A percentile compares a stretch with the other conserved stretches of the same genome.
phyloP scores from a whole-genome alignment of 495 filamentous ascomycete species.

The Lophium mytilinum region DNA sequence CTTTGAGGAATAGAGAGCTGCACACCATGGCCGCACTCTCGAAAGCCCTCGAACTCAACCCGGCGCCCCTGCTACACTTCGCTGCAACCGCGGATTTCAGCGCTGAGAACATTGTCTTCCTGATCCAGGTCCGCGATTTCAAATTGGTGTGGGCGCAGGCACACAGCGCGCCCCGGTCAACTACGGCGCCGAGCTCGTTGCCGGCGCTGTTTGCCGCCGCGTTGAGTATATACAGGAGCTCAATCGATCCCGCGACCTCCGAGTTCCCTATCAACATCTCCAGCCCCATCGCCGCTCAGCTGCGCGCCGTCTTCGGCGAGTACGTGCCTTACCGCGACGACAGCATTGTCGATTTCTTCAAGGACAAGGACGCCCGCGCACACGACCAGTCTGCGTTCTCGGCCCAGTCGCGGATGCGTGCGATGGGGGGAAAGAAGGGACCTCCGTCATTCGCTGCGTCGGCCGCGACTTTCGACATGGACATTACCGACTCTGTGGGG shows the following conservation, averaged over 20 bases:
- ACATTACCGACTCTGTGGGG: no score
- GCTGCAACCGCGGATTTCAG: constrained; percentile 57
- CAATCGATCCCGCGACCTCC: constrained; percentile 47
- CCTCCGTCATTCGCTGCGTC: no score
- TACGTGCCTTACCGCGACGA: no score
- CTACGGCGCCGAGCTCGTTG: neutral
- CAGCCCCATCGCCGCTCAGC: constrained; percentile 37
- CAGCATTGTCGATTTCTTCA: no score
- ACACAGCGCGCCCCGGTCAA: constrained; percentile 1
- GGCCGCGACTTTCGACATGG: no score
- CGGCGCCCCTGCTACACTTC: constrained; percentile 49
- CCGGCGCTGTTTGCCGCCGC: constrained; percentile 23
- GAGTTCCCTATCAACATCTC: constrained; percentile 59
- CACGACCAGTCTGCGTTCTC: no score
- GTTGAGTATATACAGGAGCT: constrained; percentile 50
- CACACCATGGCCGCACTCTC: constrained; percentile 54
- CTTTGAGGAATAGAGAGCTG: constrained; percentile 29
- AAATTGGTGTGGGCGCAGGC: constrained; percentile 33
- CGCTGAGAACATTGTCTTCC: constrained; percentile 61
- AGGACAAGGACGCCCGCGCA: no score
- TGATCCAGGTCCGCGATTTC: constrained; percentile 50
- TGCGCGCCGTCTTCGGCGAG: constrained; percentile 43
- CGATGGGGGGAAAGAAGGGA: no score
- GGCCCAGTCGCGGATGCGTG: no score
- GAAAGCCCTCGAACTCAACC: constrained; percentile 47